Evolutionary conservation across 106 monocot genomes (phyloP).

Genomic region (Alisma plantagoaquatica): DNA sequence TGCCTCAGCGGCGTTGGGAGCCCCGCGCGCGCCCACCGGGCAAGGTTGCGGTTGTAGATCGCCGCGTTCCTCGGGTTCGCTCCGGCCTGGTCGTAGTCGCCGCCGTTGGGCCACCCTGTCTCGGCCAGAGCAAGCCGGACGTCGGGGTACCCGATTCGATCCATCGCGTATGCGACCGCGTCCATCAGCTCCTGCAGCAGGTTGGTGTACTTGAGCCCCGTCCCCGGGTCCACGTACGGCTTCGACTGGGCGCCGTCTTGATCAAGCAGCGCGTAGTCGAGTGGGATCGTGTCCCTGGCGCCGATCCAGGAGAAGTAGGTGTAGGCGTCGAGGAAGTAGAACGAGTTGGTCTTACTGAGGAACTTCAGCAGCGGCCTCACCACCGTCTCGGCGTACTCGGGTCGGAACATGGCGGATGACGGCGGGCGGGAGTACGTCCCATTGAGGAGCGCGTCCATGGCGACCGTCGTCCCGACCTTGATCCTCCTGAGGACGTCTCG

Average conservation of each 20-base stretch:
- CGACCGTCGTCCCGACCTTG: conserved; percentile 73
- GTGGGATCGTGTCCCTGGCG: conserved; percentile 24
- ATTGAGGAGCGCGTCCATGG: conserved; percentile 62
- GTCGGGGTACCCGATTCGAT: conserved; percentile 29
- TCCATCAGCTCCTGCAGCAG: conserved; percentile 84
- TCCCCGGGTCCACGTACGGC: conserved; percentile 41
- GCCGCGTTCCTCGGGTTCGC: conserved; percentile 68
- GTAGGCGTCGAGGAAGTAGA: conserved; percentile 75
- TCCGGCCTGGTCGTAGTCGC: conserved; percentile 69
- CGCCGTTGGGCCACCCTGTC: conserved; percentile 88
- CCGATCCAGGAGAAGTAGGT: conserved; percentile 74
- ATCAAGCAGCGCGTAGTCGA: conserved; percentile 64
- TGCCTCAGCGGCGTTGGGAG: conserved; percentile 68
- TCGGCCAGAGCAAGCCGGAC: conserved; percentile 57
- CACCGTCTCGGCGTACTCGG: conserved; percentile 47
- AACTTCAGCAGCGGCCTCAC: conserved; percentile 60
- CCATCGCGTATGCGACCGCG: conserved; percentile 59
- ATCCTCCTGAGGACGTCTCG: conserved; percentile 32
- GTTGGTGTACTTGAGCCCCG: conserved; percentile 58
- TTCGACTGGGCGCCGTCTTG: conserved; percentile 5
- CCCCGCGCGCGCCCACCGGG: conserved; percentile 22
- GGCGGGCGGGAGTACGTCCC: conserved; percentile 13
- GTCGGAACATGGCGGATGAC: conserved; percentile 57
- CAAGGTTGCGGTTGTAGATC: conserved; percentile 65
- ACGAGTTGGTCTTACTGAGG: conserved; percentile 39